Conservation (phyloP, 2,329 filamentous ascomycete species). For the Davidsoniella neocaledoniae region DNA sequence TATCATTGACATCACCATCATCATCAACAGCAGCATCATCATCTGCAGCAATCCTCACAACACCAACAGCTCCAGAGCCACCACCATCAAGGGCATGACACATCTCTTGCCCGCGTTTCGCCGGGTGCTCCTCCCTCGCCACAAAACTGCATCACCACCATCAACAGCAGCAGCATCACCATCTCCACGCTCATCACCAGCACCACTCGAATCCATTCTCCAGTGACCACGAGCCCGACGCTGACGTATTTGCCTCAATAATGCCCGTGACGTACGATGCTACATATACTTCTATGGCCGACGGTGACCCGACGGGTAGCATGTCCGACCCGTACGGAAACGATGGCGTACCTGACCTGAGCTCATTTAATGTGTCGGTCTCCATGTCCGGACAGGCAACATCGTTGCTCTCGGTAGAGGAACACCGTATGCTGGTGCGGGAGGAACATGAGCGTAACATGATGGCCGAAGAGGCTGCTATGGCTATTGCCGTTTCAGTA, state of each 20-base stretch:
- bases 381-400: constrained; percentile 18
- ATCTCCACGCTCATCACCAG: constrained; percentile 6
- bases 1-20: constrained; percentile 10
- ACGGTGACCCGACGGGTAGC: constrained; percentile 20
- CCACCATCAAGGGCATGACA: constrained; percentile 7
- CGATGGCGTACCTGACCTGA: constrained; percentile 26
- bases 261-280: constrained; percentile 36
- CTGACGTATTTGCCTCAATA: constrained; percentile 14
- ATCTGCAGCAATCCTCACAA: not conserved
- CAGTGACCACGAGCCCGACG: constrained; percentile 5
- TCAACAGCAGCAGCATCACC: not conserved
- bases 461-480: constrained; percentile 8
- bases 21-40: constrained; percentile 2
- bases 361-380: constrained; percentile 22
- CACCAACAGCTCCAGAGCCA: constrained; percentile 1
- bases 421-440: constrained; percentile 14
- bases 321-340: constrained; percentile 26
- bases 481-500: constrained; percentile 10
- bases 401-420: constrained; percentile 23
- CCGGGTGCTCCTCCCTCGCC: constrained; percentile 6
- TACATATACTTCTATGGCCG: constrained; percentile 27
- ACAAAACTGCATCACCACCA: constrained; percentile 3
- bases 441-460: constrained; percentile 8
- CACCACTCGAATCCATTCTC: constrained; percentile 14
- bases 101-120: constrained; percentile 3